Evolutionary conservation across 179 eudicot genomes (phyloP).

Genomic region (Spinacia oleracea): DNA sequence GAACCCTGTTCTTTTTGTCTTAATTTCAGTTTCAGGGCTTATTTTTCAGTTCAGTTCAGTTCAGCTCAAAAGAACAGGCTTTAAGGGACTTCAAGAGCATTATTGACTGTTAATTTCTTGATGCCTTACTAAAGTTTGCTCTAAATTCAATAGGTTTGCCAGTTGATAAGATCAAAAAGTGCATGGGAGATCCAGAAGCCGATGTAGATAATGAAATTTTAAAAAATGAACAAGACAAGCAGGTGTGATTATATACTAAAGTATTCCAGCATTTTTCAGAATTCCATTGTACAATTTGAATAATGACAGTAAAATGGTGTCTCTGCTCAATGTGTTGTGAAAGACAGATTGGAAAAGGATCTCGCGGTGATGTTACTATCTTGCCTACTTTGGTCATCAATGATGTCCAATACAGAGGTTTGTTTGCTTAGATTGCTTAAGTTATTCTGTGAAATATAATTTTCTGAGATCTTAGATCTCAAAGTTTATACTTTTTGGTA

Average conservation of each 20-base stretch:
- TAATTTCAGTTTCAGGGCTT: too few relatives aligned
- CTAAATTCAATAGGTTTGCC: constrained; percentile 47
- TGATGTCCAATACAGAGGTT: constrained; percentile 87
- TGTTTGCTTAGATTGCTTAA: constrained; percentile 9
- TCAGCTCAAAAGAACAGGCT: too few relatives aligned
- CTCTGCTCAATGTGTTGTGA: neutral
- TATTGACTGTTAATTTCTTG: neutral
- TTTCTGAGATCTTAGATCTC: neutral
- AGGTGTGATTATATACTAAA: constrained; percentile 44
- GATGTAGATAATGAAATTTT: constrained; percentile 77
- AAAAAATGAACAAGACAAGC: constrained; percentile 94
- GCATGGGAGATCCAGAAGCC: constrained; percentile 86
- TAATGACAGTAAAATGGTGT: neutral
- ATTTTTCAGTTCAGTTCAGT: too few relatives aligned
- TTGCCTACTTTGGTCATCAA: constrained; percentile 88
- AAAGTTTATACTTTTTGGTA: neutral
- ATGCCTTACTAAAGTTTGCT: neutral
- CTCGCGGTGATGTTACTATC: constrained; percentile 91
- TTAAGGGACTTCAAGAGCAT: constrained; percentile 39
- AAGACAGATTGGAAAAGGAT: constrained; percentile 73
- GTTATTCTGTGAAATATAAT: neutral
- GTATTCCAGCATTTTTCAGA: neutral
- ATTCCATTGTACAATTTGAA: neutral
- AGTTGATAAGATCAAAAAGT: constrained; percentile 65
- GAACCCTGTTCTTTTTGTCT: neutral